Conservation (phyloP, 768 basidiomycete species). For the Tylopilus felleus region DNA sequence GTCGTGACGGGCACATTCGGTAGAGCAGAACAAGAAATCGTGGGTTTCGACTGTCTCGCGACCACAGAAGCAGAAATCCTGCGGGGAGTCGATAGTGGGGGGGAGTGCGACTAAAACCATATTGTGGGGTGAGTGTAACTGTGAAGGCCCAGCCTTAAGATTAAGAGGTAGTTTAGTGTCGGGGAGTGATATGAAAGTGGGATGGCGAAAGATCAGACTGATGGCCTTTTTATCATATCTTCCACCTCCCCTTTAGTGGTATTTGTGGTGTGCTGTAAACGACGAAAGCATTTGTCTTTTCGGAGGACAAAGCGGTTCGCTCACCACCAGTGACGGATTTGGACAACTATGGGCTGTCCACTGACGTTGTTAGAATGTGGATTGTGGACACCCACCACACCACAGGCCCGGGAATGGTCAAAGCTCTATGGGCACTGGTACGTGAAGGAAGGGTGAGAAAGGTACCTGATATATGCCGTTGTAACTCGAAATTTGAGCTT, state of each 20-base stretch:
- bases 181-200: not conserved
- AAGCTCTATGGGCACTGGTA: too few relatives aligned
- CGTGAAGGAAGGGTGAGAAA: too few relatives aligned
- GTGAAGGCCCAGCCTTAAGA: not conserved
- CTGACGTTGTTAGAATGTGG: too few relatives aligned
- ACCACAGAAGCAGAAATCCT: constrained; percentile 23
- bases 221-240: constrained; percentile 9
- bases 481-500: too few relatives aligned
- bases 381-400: too few relatives aligned
- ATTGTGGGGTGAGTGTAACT: not conserved
- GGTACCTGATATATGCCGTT: too few relatives aligned
- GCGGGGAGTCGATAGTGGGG: constrained; percentile 5
- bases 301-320: constrained; percentile 9
- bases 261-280: too few relatives aligned
- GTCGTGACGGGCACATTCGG: constrained; percentile 25
- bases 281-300: too few relatives aligned
- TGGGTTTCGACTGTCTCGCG: constrained; percentile 19
- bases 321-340: not conserved
- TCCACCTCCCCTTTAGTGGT: not conserved
- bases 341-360: not conserved
- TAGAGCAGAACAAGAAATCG: constrained; percentile 31
- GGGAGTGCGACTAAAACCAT: constrained; percentile 1
- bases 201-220: not conserved
- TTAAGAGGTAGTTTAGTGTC: not conserved
- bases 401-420: not conserved